Conservation (phyloP, 768 basidiomycete species). For the Tylopilus cervinicoccineus region DNA sequence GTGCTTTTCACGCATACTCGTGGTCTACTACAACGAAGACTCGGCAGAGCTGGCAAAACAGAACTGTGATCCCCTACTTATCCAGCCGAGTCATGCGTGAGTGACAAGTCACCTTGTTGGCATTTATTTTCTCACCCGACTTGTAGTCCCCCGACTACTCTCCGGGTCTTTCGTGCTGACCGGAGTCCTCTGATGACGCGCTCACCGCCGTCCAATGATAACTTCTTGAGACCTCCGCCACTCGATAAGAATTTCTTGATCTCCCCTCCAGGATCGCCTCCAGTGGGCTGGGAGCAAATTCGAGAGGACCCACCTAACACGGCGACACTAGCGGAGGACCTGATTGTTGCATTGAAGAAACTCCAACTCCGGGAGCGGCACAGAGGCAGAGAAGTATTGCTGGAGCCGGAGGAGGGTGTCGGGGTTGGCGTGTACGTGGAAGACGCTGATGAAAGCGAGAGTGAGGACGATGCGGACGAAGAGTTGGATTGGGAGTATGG, state of each 20-base stretch:
- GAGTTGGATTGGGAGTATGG: constrained; percentile 60
- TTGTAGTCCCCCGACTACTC: constrained; percentile 43
- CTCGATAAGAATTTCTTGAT: constrained; percentile 94
- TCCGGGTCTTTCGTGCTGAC: constrained; percentile 74
- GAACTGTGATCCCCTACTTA: constrained; percentile 58
- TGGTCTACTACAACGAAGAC: constrained; percentile 67
- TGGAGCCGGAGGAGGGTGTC: constrained; percentile 64
- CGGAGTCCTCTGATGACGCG: constrained; percentile 55
- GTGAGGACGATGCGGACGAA: constrained; percentile 27
- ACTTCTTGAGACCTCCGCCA: constrained; percentile 64
- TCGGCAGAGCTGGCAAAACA: constrained; percentile 66
- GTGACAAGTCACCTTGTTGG: constrained; percentile 22
- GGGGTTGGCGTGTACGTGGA: constrained; percentile 80
- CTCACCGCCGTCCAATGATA: constrained; percentile 26
- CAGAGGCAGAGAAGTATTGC: constrained; percentile 47
- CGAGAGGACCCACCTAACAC: constrained; percentile 87
- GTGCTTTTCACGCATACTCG: constrained; percentile 75
- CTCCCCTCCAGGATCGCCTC: constrained; percentile 96
- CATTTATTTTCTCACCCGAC: constrained; percentile 8
- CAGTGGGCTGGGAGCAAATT: constrained; percentile 93
- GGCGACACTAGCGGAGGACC: constrained; percentile 80
- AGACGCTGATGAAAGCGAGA: constrained; percentile 50
- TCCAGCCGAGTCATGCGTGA: constrained; percentile 53
- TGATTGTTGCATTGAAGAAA: constrained; percentile 72
- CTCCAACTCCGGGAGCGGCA: constrained; percentile 54